Evolutionary conservation across 352 stramenopile genomes (phyloP).

Genomic region (Blastocystis sp.): DNA sequence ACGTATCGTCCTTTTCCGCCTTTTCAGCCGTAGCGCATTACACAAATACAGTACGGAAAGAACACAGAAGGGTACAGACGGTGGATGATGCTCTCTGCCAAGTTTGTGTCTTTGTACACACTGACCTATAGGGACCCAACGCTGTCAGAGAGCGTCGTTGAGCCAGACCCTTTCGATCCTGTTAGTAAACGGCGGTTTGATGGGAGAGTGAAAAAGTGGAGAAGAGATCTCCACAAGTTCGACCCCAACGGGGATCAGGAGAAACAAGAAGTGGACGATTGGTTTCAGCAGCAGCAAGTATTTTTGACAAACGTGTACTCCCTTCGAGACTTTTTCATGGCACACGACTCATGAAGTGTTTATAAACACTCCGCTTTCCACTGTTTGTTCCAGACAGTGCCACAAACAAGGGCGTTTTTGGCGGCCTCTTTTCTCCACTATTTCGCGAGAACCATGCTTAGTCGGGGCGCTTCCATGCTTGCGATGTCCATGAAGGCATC

Average conservation of each 20-base stretch:
- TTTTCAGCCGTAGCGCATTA: not conserved
- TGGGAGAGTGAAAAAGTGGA: conserved; percentile 51
- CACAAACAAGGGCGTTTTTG: not conserved
- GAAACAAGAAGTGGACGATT: conserved; percentile 27
- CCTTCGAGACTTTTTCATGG: conserved; percentile 7
- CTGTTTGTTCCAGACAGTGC: not conserved
- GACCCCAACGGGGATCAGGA: conserved; percentile 5
- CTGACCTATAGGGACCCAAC: not conserved
- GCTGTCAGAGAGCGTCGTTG: conserved; percentile 9
- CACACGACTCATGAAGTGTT: not conserved
- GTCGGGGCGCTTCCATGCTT: not conserved
- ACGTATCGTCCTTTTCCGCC: not conserved
- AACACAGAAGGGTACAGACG: conserved; percentile 38
- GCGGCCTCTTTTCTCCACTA: too few species aligned
- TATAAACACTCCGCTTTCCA: not conserved
- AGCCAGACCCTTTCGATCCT: conserved; percentile 33
- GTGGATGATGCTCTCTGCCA: conserved; percentile 20
- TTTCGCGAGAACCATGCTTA: not conserved
- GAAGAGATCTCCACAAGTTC: conserved; percentile 30
- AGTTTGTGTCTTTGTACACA: not conserved
- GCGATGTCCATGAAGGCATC: not conserved
- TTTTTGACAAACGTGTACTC: conserved; percentile 30
- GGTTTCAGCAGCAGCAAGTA: not conserved
- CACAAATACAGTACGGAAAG: conserved; percentile 33
- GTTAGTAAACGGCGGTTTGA: conserved; percentile 44